Conservation (phyloP, 768 basidiomycete genomes). For the Exidia glandulosa region DNA sequence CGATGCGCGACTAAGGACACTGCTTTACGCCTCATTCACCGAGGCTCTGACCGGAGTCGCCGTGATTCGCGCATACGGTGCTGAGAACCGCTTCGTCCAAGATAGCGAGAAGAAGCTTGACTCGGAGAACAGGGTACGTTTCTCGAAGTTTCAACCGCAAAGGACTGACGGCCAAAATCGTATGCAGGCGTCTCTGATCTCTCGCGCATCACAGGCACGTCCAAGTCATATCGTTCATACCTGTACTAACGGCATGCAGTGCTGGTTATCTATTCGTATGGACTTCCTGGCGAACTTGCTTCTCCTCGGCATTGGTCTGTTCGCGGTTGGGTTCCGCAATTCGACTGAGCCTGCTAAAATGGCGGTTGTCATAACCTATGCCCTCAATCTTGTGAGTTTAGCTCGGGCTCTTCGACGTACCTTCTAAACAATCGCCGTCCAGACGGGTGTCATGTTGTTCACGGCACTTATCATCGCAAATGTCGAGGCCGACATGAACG, state of each 20-base stretch:
- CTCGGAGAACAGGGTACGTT: constrained; percentile 50
- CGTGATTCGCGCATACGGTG: constrained; percentile 49
- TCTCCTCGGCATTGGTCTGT: constrained; percentile 57
- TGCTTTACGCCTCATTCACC: constrained; percentile 11
- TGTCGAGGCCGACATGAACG: neutral
- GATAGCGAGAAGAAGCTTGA: constrained; percentile 45
- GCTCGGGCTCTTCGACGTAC: neutral
- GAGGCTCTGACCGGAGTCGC: constrained; percentile 54
- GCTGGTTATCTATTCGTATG: constrained; percentile 49
- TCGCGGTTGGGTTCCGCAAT: constrained; percentile 50
- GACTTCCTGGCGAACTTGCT: constrained; percentile 60
- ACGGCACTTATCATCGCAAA: neutral
- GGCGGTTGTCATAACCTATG: constrained; percentile 52
- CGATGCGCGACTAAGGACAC: neutral
- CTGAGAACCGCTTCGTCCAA: constrained; percentile 30
- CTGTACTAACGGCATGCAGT: neutral
- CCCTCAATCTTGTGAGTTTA: constrained; percentile 12
- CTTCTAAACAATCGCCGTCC: neutral
- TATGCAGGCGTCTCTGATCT: neutral
- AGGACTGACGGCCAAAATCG: neutral
- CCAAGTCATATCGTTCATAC: too few relatives aligned
- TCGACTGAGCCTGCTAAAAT: constrained; percentile 48
- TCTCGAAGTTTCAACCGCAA: constrained; percentile 6
- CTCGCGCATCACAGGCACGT: neutral
- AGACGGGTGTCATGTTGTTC: neutral